Percentiles rank a stretch among this genome's conserved stretches.
These are phyloP conservation scores for Blastobotrys ciferrii DNA, from an alignment of 1,139 yeast species.

Conservation along the genomic window DNA sequence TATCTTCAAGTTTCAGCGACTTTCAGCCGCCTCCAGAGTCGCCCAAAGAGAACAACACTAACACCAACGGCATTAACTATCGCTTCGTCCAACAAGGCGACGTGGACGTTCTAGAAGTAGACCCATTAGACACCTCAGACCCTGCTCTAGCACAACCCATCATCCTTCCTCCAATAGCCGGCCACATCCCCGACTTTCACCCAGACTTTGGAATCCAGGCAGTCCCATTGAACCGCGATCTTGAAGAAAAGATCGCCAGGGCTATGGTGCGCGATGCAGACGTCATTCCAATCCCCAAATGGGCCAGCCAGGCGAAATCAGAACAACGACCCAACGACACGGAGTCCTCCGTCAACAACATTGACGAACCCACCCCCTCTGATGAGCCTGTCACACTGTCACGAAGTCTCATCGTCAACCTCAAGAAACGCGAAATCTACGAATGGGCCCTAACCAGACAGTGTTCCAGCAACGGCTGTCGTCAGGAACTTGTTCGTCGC, in stretches of 20 bases:
- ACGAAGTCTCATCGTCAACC: slow-evolving; percentile 14
- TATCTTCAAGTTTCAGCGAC: background rate
- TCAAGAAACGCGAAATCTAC: slow-evolving; percentile 13
- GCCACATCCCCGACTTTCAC: slow-evolving; percentile 31
- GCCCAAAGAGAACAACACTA: background rate
- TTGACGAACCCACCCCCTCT: background rate
- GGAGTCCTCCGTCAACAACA: background rate
- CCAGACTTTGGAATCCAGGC: slow-evolving; percentile 34
- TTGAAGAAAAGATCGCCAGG: slow-evolving; percentile 26
- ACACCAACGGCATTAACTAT: slow-evolving; percentile 2
- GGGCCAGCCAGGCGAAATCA: slow-evolving; percentile 1
- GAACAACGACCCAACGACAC: background rate
- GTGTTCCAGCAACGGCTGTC: slow-evolving; percentile 10
- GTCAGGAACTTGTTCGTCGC: slow-evolving; percentile 18
- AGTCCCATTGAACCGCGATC: slow-evolving; percentile 26
- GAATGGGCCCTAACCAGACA: slow-evolving; percentile 14
- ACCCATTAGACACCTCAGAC: slow-evolving; percentile 9
- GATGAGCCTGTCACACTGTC: slow-evolving; percentile 10
- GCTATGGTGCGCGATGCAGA: slow-evolving; percentile 29
- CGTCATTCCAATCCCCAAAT: slow-evolving; percentile 10
- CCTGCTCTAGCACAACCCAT: slow-evolving; percentile 18
- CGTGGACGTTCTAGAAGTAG: slow-evolving; percentile 19
- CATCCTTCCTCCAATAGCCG: slow-evolving; percentile 31
- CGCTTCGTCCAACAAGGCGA: slow-evolving; percentile 16
- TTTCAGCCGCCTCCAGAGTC: background rate